Percentiles rank a stretch among this genome's conserved stretches.
Evolutionary conservation across 2,329 filamentous ascomycete species (phyloP).

Genomic region (Knufia fluminis): DNA sequence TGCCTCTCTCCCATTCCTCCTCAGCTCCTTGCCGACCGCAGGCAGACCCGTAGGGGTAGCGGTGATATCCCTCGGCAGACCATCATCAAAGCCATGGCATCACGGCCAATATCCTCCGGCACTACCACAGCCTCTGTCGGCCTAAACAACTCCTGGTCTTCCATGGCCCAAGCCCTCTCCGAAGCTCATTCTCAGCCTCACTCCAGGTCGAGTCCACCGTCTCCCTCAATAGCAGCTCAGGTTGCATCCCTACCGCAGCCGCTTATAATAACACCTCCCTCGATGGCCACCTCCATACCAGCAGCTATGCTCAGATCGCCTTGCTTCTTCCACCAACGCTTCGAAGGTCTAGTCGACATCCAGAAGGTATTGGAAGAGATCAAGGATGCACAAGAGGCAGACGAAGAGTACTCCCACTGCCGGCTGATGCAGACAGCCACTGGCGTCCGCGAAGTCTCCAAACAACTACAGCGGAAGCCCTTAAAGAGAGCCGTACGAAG

Average conservation of each 20-base stretch:
- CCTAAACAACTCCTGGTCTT: slow-evolving; percentile 7
- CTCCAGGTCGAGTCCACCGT: slow-evolving; percentile 29
- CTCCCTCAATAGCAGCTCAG: slow-evolving; percentile 46
- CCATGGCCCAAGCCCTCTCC: slow-evolving; percentile 10
- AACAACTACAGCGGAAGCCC: slow-evolving; percentile 83
- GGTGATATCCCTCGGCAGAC: slow-evolving; percentile 68
- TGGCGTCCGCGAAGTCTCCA: slow-evolving; percentile 87
- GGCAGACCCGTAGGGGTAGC: slow-evolving; percentile 30
- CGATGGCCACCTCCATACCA: slow-evolving; percentile 42
- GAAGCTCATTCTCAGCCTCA: slow-evolving; percentile 19
- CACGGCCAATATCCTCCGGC: slow-evolving; percentile 48
- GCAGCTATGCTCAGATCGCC: slow-evolving; percentile 71
- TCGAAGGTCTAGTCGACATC: slow-evolving; percentile 92
- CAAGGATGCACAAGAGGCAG: slow-evolving; percentile 35
- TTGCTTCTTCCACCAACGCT: slow-evolving; percentile 95
- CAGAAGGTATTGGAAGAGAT: slow-evolving; percentile 94
- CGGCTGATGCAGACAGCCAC: slow-evolving; percentile 91
- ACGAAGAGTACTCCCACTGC: slow-evolving; percentile 82
- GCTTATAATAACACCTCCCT: slow-evolving; percentile 37
- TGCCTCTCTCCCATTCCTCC: not conserved
- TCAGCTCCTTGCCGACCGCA: slow-evolving; percentile 1
- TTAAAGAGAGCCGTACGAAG: slow-evolving; percentile 86
- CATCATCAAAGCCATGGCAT: slow-evolving; percentile 71
- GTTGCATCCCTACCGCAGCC: slow-evolving; percentile 41
- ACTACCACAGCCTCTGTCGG: slow-evolving; percentile 38